A percentile compares a stretch with the other conserved stretches of the same genome.
phyloP scores from a whole-genome alignment of 2,329 filamentous ascomycete genomes.

The Pseudofabraea citricarpa region DNA sequence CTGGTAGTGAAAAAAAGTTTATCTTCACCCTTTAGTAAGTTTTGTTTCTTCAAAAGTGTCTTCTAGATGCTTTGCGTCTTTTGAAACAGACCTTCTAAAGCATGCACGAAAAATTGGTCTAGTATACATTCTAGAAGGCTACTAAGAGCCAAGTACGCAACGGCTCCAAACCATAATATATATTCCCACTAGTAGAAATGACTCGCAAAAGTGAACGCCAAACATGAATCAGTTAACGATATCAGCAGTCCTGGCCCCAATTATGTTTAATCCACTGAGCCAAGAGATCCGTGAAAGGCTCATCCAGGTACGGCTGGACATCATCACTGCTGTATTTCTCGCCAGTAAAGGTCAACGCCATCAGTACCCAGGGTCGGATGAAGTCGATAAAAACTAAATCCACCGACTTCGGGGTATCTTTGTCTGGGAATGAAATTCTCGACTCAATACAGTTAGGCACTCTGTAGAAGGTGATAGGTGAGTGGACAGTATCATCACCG shows the following conservation, averaged over 20 bases:
- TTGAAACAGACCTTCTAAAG: too few species aligned
- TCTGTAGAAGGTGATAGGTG: slow-evolving; percentile 65
- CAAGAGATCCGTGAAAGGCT: slow-evolving; percentile 51
- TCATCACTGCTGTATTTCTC: slow-evolving; percentile 44
- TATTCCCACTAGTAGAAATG: too few species aligned
- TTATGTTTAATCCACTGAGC: slow-evolving; percentile 53
- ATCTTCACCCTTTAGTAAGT: too few species aligned
- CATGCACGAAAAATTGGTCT: too few species aligned
- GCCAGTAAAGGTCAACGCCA: slow-evolving; percentile 62
- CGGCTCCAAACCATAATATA: too few species aligned
- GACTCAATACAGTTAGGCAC: slow-evolving; percentile 83
- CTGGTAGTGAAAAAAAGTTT: too few species aligned
- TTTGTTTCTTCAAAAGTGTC: too few species aligned
- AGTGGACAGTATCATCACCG: slow-evolving; percentile 87
- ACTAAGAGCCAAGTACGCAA: too few species aligned
- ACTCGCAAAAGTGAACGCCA: too few species aligned
- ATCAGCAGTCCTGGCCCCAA: slow-evolving; percentile 38
- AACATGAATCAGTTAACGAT: too few species aligned
- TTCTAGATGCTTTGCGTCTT: too few species aligned
- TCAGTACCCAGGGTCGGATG: slow-evolving; percentile 74
- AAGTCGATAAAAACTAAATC: slow-evolving; percentile 93
- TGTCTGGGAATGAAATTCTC: slow-evolving; percentile 53
- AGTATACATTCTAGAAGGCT: too few species aligned
- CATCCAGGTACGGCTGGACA: slow-evolving; percentile 45
- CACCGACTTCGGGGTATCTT: slow-evolving; percentile 61